Conservation (phyloP, 2,329 filamentous ascomycete species). For the Stemphylium vesicarium region DNA sequence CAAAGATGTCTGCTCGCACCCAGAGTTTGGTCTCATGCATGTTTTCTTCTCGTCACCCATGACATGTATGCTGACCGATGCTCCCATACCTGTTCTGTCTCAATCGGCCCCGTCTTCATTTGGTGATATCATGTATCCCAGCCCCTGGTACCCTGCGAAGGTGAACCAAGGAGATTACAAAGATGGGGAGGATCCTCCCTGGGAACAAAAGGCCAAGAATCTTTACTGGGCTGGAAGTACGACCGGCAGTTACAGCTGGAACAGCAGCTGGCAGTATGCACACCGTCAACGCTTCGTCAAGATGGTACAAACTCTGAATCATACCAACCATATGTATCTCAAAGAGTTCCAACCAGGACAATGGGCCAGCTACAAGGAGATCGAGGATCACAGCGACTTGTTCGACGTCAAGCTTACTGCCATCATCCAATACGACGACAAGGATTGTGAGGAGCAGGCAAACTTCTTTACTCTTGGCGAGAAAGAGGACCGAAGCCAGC, state of each 20-base stretch:
- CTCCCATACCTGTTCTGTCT: constrained; percentile 56
- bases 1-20: constrained; percentile 18
- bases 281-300: constrained; percentile 58
- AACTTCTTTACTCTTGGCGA: constrained; percentile 17
- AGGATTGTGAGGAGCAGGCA: constrained; percentile 16
- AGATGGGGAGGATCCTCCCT: constrained; percentile 51
- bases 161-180: constrained; percentile 52
- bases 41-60: constrained; percentile 56
- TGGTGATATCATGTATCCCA: constrained; percentile 58
- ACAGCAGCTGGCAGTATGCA: constrained; percentile 49
- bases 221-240: constrained; percentile 66
- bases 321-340: constrained; percentile 14
- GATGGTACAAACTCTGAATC: constrained; percentile 35
- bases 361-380: constrained; percentile 3
- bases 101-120: constrained; percentile 56
- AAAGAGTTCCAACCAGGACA: neutral
- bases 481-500: neutral
- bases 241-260: constrained; percentile 55
- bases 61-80: constrained; percentile 52
- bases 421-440: constrained; percentile 53
- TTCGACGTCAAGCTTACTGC: constrained; percentile 57
- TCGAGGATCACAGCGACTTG: constrained; percentile 41
- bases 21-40: constrained; percentile 52
- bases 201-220: constrained; percentile 58
- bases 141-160: constrained; percentile 56